Percentiles rank a stretch among this genome's conserved stretches.
phyloP scores from a whole-genome alignment of 805 yeast genomes.

The Myxozyma melibiosi region DNA sequence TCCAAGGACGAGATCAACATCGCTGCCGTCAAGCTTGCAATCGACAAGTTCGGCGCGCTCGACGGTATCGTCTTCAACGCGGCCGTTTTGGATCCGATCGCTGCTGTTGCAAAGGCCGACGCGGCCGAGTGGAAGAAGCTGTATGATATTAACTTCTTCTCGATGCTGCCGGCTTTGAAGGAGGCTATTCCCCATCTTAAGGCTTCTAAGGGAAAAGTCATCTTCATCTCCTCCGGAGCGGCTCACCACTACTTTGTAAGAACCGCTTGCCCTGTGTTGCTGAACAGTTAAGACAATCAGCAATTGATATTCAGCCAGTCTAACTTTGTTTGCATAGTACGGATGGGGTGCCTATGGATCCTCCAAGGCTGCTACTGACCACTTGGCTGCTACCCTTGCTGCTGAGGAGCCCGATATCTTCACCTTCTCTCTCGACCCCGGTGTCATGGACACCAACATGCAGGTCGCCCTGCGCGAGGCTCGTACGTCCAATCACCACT shows the following conservation, averaged over 20 bases:
- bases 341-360: constrained; percentile 95
- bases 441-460: constrained; percentile 92
- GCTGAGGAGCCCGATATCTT: constrained; percentile 64
- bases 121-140: constrained; percentile 61
- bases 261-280: too few relatives aligned
- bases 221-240: constrained; percentile 92
- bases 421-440: constrained; percentile 83
- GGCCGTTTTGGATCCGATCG: constrained; percentile 78
- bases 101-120: constrained; percentile 53
- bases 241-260: constrained; percentile 55
- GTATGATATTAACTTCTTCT: constrained; percentile 77
- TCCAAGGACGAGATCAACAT: constrained; percentile 44
- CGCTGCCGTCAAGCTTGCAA: constrained; percentile 49
- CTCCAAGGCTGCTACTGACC: constrained; percentile 89
- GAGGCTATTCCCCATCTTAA: constrained; percentile 61
- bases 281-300: too few relatives aligned
- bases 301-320: too few relatives aligned
- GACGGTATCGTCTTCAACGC: constrained; percentile 67
- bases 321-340: constrained; percentile 37
- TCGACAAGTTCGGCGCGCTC: constrained; percentile 47
- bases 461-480: constrained; percentile 74
- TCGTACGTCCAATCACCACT: constrained; percentile 43
- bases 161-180: constrained; percentile 53
- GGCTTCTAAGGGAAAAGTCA: constrained; percentile 58
- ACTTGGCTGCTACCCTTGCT: constrained; percentile 66